Base-by-base conservation (phyloP, 495 filamentous ascomycete genomes). In the Daldinia childiae region DNA sequence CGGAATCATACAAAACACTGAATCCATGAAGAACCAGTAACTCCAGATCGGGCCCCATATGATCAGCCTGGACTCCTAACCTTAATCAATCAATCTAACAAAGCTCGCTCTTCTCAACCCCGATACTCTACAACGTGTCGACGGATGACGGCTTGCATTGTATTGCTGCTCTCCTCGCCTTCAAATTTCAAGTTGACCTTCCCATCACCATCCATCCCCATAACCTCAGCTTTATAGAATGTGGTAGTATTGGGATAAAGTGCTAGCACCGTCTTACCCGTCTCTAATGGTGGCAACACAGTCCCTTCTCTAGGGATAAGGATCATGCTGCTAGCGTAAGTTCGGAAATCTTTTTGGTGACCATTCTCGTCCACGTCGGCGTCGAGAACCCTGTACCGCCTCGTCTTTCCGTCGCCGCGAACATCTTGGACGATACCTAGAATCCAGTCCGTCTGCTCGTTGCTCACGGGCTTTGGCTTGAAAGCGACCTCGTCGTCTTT, bases 191-290 rank as follows among this genome's bases (percentile, higher is more conserved):
- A 82, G 59, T 83, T 82, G 14, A 87, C 85, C 56, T 78, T 83
- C n/a, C 81, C 77, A 14, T 77, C 76, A 2, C 81, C 80, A 34
- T 90, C 89, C 63, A 85, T 85, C 0, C 90, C 90, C 84, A 93
- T 94, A 17, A 99, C 95, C 70, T 98, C 94, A 11, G 96, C 95
- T 74, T 93, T 90, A 79, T 99, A 99, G 75, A 99, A 99, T 0
- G 95, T 98, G 2, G 95, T 97, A 9, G 96, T 99, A 63, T 93
- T 91, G 0, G 93, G 93, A 75, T 97, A 97, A 41, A 92, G 82
- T 0, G 93, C 93, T 58, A 97, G 81, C 30, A 97, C 93, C 24
- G 88, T 88, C 75, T 92, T 94, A 14, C 94, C 94, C 60, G 87
- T 81, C 1, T 94, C 84, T 73, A 95, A 94, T 11, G 91, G 87